Conservation (phyloP, 495 filamentous ascomycete species). For the Aspergillus heteromorphus region DNA sequence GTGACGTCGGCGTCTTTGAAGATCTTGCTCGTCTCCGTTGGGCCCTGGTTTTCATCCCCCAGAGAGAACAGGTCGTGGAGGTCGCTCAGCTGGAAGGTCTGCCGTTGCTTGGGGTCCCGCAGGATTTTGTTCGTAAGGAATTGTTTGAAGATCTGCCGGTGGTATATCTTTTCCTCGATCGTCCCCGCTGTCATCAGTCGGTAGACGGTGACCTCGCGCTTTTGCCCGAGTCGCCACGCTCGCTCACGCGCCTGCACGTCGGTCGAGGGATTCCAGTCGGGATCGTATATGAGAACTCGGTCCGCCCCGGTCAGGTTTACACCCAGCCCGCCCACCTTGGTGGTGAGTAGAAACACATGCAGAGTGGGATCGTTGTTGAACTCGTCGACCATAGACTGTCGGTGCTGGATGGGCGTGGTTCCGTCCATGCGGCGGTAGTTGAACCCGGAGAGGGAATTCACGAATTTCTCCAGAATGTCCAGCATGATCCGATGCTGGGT, state of each 20-base stretch:
- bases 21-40: slow-evolving; percentile 76
- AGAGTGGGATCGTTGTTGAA: slow-evolving; percentile 79
- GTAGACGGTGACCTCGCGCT: slow-evolving; percentile 87
- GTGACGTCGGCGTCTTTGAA: slow-evolving; percentile 80
- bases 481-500: slow-evolving; percentile 89
- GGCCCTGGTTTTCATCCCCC: slow-evolving; percentile 58
- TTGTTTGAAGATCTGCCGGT: slow-evolving; percentile 96
- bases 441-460: slow-evolving; percentile 60
- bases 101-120: slow-evolving; percentile 82
- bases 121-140: slow-evolving; percentile 93
- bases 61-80: slow-evolving; percentile 88
- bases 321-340: slow-evolving; percentile 89
- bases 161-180: slow-evolving; percentile 98
- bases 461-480: slow-evolving; percentile 80
- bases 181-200: slow-evolving; percentile 95
- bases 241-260: slow-evolving; percentile 93
- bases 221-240: slow-evolving; percentile 93
- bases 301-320: slow-evolving; percentile 93
- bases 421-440: slow-evolving; percentile 91
- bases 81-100: slow-evolving; percentile 78
- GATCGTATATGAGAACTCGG: slow-evolving; percentile 94
- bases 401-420: slow-evolving; percentile 71
- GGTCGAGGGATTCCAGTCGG: slow-evolving; percentile 95
- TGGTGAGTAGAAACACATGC: slow-evolving; percentile 88
- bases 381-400: slow-evolving; percentile 79